These are phyloP conservation scores for Neurospora hispaniola DNA, from an alignment of 495 filamentous ascomycete species.

Conservation along the genomic window DNA sequence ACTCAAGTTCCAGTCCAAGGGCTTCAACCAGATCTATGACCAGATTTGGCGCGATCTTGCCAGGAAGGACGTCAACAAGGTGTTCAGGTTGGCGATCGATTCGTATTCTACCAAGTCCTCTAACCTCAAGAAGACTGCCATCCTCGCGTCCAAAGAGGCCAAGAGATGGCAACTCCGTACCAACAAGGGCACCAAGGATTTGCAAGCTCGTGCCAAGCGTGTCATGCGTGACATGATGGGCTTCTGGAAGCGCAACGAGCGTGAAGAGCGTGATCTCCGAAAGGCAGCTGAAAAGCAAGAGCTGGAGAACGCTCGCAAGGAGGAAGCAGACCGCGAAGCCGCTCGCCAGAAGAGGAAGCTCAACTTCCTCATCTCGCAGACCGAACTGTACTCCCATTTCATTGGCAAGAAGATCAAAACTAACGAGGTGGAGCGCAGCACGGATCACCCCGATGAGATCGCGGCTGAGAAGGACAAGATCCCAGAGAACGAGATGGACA, in stretches of 20 bases:
- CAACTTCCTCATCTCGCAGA: constrained; percentile 98
- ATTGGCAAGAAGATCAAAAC: constrained; percentile 99
- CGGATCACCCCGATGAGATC: constrained; percentile 64
- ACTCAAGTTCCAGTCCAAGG: constrained; percentile 69
- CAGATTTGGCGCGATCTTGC: constrained; percentile 97
- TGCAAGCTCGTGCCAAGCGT: constrained; percentile 90
- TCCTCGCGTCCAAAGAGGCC: constrained; percentile 93
- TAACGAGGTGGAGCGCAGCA: constrained; percentile 77
- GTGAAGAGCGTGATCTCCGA: constrained; percentile 88
- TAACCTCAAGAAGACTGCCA: constrained; percentile 94
- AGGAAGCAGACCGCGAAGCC: constrained; percentile 92
- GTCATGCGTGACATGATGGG: constrained; percentile 99
- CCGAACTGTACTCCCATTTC: constrained; percentile 97
- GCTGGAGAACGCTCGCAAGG: constrained; percentile 90
- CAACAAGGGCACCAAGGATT: constrained; percentile 97
- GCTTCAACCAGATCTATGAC: constrained; percentile 94
- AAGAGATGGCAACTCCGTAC: constrained; percentile 93
- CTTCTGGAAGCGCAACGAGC: constrained; percentile 99
- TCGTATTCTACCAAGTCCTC: constrained; percentile 76
- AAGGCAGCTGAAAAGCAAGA: constrained; percentile 94
- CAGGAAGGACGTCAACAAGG: constrained; percentile 85
- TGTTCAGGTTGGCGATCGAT: constrained; percentile 71
- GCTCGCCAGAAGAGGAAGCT: constrained; percentile 96
- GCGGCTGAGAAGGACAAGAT: constrained; percentile 32
- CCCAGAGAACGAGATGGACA: constrained; percentile 36